phyloP scores from a whole-genome alignment of 805 yeast genomes.

The Trichomonascus vanleenenianus region DNA sequence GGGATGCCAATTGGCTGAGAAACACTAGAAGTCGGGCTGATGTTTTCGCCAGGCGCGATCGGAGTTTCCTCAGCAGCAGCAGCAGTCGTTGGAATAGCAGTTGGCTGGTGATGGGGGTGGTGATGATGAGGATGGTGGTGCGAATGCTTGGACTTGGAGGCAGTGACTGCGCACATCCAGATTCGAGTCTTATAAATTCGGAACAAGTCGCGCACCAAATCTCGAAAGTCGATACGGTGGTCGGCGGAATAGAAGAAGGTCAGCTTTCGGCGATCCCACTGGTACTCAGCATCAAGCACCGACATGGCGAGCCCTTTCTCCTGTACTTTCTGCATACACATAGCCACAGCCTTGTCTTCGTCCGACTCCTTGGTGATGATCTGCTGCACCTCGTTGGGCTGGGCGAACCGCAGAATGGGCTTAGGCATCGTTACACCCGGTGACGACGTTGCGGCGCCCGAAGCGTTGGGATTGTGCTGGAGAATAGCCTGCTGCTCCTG shows the following conservation, averaged over 20 bases:
- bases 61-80: slow-evolving; percentile 5
- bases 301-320: slow-evolving; percentile 45
- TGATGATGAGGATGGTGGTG: not conserved
- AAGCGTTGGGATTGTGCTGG: slow-evolving; percentile 31
- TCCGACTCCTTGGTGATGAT: slow-evolving; percentile 52
- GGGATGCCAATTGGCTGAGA: not conserved
- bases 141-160: not conserved
- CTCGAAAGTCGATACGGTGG: slow-evolving; percentile 69
- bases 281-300: slow-evolving; percentile 74
- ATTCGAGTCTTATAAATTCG: slow-evolving; percentile 71
- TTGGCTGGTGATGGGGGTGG: not conserved
- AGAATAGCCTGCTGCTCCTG: slow-evolving; percentile 66
- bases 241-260: slow-evolving; percentile 64
- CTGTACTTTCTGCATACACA: slow-evolving; percentile 52
- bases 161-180: slow-evolving; percentile 74
- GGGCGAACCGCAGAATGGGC: slow-evolving; percentile 56
- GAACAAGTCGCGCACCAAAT: slow-evolving; percentile 66
- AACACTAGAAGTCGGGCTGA: slow-evolving; percentile 1
- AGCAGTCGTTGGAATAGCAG: slow-evolving; percentile 6
- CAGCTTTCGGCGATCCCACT: slow-evolving; percentile 75
- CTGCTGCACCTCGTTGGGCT: slow-evolving; percentile 50
- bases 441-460: slow-evolving; percentile 6
- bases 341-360: slow-evolving; percentile 58
- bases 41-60: not conserved
- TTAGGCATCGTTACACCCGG: slow-evolving; percentile 61